A percentile compares a stretch with the other conserved stretches of the same genome.
Evolutionary conservation across 805 yeast species (phyloP).

Genomic region (Candida boidinii): DNA sequence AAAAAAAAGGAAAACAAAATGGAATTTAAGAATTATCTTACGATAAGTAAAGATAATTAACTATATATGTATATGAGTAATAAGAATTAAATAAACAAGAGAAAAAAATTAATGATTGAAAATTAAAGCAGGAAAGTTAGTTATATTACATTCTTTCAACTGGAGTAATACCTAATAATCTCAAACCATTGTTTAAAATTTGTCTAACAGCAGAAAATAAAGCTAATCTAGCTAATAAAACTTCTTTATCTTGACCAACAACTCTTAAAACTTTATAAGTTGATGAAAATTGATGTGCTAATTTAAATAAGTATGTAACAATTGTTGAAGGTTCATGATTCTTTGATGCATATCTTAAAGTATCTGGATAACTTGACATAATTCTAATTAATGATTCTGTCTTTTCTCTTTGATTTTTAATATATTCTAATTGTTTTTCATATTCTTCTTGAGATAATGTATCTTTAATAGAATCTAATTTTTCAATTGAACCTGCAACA

Average conservation of each 20-base stretch:
- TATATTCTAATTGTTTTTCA: slow-evolving; percentile 21
- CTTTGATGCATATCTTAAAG: slow-evolving; percentile 70
- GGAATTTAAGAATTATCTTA: too few relatives aligned
- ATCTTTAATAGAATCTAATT: slow-evolving; percentile 11
- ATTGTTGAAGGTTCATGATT: slow-evolving; percentile 89
- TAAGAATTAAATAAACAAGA: neutral
- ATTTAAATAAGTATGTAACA: slow-evolving; percentile 85
- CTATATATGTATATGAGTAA: too few relatives aligned
- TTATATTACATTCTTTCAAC: slow-evolving; percentile 83
- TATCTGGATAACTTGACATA: slow-evolving; percentile 88
- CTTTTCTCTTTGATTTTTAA: slow-evolving; percentile 21
- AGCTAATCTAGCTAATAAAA: slow-evolving; percentile 88
- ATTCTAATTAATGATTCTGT: slow-evolving; percentile 57
- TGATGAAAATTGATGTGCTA: slow-evolving; percentile 92
- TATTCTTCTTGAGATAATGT: slow-evolving; percentile 19
- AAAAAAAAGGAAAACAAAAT: too few relatives aligned
- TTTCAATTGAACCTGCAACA: slow-evolving; percentile 20
- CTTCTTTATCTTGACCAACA: slow-evolving; percentile 82
- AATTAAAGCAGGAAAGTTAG: neutral
- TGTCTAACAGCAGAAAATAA: slow-evolving; percentile 85
- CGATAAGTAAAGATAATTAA: too few relatives aligned
- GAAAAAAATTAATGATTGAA: too few relatives aligned
- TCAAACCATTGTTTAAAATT: slow-evolving; percentile 85
- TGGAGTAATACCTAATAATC: slow-evolving; percentile 88
- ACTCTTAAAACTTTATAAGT: slow-evolving; percentile 96